Base-by-base conservation (phyloP, 352 stramenopile genomes). In the Nothophytophthora sp. region DNA sequence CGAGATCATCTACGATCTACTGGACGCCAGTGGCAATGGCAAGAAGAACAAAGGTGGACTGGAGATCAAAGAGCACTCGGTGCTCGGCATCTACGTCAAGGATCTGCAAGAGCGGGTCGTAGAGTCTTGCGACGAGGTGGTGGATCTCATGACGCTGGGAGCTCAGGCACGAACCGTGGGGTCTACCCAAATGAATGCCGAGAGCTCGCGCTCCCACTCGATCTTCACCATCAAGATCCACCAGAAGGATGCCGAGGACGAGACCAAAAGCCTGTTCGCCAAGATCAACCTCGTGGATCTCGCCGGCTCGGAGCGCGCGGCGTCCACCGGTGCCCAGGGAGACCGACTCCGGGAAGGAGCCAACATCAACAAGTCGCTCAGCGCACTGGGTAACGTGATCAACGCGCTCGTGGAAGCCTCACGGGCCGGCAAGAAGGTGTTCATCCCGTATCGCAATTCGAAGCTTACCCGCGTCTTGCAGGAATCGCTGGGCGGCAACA, bases 191-290 rank as follows among this genome's bases (percentile, higher is more conserved):
- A 98, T 98, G 92, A 98, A 98, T 50, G 69, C 85, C 2, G 82
- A 96, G 28, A 96, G 81, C 38, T 97, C 84, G 18, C 82, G 95
- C 20, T 98, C 90, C n/a, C 95, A 98, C 60, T 97, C 85, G n/a
- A 96, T 97, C 42, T 98, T 98, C 52, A 94, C 95, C n/a, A 95
- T 98, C 42, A 96, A 96, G 51, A 96, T 98, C 57, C 76, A 97
- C 63, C 81, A 98, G 52, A 98, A 97, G 39, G 92, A 97, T 49
- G 56, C 67, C 1, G 72, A 62, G 0, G 79, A 95, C 18, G 85
- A 95, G 43, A 85, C 61, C 23, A 95, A 95, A 51, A 95, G 92
- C 68, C 70, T 92, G 30, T 85, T 93, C 29, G 82, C 82, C n/a
- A 98, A 97, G 71, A 92, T 98, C 37, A 98, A 98, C 61, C 70